Conservation (phyloP, 257 asterid genomes). For the Solanum gandarillasii region DNA sequence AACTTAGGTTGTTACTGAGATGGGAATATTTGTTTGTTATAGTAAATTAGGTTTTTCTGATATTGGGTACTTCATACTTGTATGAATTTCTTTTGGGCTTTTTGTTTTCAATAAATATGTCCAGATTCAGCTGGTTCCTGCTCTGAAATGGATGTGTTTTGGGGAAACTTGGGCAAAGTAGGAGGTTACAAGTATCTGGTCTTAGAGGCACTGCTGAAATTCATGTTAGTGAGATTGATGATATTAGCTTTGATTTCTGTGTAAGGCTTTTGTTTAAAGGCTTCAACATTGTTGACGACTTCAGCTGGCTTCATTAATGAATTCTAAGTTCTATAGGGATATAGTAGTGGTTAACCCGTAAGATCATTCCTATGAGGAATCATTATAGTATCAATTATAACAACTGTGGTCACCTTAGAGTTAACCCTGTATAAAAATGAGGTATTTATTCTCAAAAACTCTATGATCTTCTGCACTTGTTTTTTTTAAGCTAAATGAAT, state of each 20-base stretch:
- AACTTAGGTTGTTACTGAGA: neutral
- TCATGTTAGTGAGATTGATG: neutral
- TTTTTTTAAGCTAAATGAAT: neutral
- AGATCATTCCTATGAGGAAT: neutral
- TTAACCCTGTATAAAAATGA: neutral
- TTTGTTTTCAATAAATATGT: neutral
- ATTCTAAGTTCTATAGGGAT: neutral
- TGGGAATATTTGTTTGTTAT: neutral
- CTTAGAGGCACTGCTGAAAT: neutral
- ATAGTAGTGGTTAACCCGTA: neutral
- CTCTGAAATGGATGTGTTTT: neutral
- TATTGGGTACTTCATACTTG: neutral
- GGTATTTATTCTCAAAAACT: neutral
- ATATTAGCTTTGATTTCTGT: neutral
- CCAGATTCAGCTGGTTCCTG: neutral
- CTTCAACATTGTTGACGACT: neutral
- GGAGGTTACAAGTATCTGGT: neutral
- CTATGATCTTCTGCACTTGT: neutral
- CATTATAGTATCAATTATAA: neutral
- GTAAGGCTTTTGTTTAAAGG: neutral
- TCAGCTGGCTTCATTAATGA: neutral
- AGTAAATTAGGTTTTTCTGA: neutral
- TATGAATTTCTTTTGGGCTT: neutral
- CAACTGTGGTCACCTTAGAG: neutral
- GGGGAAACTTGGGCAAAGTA: neutral